Evolutionary conservation across 1,284 basidiomycete species (phyloP), one percentile per base, ranked within the genome.

Genomic region (Cerrena zonata): DNA sequence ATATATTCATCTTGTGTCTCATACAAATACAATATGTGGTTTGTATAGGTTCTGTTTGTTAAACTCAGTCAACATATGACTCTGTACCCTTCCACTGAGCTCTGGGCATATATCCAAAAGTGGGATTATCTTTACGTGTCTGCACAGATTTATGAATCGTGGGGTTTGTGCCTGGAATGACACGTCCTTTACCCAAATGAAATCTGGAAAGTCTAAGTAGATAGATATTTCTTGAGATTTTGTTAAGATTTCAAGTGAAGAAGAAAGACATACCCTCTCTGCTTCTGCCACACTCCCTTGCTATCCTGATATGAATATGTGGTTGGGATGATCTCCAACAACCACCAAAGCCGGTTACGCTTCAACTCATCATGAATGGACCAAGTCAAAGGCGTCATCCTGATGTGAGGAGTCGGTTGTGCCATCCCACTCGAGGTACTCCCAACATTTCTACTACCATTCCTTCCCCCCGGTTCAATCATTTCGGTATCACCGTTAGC

Each of bases 121-220:
- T 54, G 27, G 62, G 41, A 52, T 74, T 66, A 18, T 67, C 61
- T 69, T 78, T 79, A 18, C 81, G 72, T 47, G 71, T 61, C 61
- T 72, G 69, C 25, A 84, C 82, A 3, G 75, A 76, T 30, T 65
- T 56, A 58, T 84, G 81, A 59, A 84, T 77, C 4, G 68, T 67
- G 4, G 79, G 78, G 4, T 68, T 54, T 5, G 51, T 49, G 44
- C 69, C 68, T 4, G 64, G 59, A 36, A 83, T 72, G 24, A 63
- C 60, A 12, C 82, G 65, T 0, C 79, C 80, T 42, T 66, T 65
- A 2, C 79, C 79, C 5, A 78, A 51, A 58, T 82, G 65, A n/a
- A 65, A 47, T 43, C 68, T 67, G 53, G 21, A 27, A 47, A 48
- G 21, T 39, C 11, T 19, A 19, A 22, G 25, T 49, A 23, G 12